Evolutionary conservation across 768 basidiomycete species (phyloP).

Genomic region (Calocybe gangraenosa): DNA sequence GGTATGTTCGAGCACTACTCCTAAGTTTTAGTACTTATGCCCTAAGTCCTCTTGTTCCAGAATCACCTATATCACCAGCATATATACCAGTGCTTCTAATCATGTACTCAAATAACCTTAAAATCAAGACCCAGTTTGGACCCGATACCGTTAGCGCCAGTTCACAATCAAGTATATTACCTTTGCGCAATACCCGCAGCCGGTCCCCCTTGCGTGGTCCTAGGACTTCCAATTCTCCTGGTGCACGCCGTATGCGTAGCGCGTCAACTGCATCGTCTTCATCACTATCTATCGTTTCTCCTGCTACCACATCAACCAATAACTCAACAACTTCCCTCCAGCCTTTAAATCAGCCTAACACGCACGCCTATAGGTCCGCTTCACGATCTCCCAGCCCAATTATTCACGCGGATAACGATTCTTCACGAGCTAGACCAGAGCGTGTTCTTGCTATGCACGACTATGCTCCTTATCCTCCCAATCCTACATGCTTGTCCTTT

Average conservation of each 20-base stretch:
- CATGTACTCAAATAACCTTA: conserved; percentile 45
- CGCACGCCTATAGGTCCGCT: conserved; percentile 14
- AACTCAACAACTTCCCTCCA: conserved; percentile 46
- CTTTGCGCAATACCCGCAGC: conserved; percentile 23
- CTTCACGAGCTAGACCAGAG: conserved; percentile 48
- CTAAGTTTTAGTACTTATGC: no score
- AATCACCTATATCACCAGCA: background rate
- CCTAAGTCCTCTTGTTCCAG: no score
- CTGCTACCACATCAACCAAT: conserved; percentile 51
- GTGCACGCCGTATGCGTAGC: conserved; percentile 38
- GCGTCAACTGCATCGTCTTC: conserved; percentile 52
- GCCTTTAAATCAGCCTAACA: conserved; percentile 27
- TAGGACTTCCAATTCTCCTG: conserved; percentile 26
- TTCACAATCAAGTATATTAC: conserved; percentile 25
- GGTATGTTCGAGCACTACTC: no score
- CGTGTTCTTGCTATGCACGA: conserved; percentile 93
- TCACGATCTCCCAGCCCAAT: conserved; percentile 38
- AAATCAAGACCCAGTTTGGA: conserved; percentile 43
- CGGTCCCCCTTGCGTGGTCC: conserved; percentile 27
- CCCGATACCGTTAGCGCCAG: conserved; percentile 25
- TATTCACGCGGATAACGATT: conserved; percentile 44
- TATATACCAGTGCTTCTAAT: conserved; percentile 12
- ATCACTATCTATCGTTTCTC: conserved; percentile 50
- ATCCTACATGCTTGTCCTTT: conserved; percentile 83
- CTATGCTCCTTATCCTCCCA: conserved; percentile 67